These are phyloP conservation scores for Acmispon strigosus DNA, from an alignment of 306 rosid species.

Conservation along the genomic window DNA sequence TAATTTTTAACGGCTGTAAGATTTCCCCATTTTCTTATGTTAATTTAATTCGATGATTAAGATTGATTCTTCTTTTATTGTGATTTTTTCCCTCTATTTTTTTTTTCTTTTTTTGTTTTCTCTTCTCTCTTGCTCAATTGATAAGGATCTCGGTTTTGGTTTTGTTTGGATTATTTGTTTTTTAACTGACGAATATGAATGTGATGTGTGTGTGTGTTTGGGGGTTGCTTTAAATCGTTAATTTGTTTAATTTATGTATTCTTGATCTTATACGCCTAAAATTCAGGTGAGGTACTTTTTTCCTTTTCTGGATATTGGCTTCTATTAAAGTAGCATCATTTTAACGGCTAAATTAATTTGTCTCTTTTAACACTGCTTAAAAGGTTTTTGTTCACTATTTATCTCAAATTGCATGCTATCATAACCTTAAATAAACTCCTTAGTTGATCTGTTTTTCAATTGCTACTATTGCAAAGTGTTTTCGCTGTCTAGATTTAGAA, in stretches of 20 bases:
- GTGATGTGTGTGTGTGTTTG: background rate
- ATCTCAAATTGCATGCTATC: no score
- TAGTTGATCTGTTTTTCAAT: background rate
- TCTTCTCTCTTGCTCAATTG: background rate
- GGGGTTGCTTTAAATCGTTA: no score
- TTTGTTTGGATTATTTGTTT: background rate
- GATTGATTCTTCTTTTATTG: no score
- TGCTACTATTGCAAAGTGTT: background rate
- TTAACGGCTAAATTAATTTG: background rate
- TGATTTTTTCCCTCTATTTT: no score
- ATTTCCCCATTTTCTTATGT: no score
- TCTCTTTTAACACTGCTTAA: background rate
- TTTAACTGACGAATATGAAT: background rate
- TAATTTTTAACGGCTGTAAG: no score
- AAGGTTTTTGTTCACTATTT: no score
- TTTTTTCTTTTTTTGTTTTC: slow-evolving; percentile 4
- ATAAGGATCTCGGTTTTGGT: background rate
- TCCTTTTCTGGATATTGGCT: background rate
- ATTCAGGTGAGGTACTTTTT: background rate
- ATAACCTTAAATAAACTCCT: background rate
- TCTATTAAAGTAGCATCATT: background rate
- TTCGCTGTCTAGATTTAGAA: slow-evolving; percentile 19
- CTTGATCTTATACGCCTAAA: background rate
- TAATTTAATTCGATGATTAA: no score
- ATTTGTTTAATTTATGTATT: background rate